Evolutionary conservation across 2,329 filamentous ascomycete genomes (phyloP).

Genomic region (Drechmeria coniospora): DNA sequence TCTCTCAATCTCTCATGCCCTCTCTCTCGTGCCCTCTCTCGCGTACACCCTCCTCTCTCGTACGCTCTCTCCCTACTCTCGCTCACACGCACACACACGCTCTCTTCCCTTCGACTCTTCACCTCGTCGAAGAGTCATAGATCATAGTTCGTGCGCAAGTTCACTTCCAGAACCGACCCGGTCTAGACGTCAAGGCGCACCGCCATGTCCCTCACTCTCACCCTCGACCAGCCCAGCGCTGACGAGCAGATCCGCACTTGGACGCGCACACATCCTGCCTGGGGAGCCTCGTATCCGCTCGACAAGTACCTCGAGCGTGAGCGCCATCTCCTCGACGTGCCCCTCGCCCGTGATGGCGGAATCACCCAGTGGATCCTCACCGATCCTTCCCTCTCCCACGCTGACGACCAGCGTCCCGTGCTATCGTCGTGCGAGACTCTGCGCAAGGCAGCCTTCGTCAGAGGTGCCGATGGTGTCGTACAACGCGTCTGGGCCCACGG

Average conservation of each 20-base stretch:
- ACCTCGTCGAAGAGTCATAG: too few species aligned
- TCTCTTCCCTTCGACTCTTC: too few species aligned
- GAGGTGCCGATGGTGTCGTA: constrained; percentile 14
- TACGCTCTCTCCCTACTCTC: too few species aligned
- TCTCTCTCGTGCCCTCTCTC: too few species aligned
- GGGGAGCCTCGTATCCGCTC: constrained; percentile 40
- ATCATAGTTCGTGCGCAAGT: too few species aligned
- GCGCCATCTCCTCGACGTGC: constrained; percentile 37
- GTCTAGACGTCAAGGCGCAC: too few species aligned
- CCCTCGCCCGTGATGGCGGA: constrained; percentile 42
- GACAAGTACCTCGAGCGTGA: constrained; percentile 46
- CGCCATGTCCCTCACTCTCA: too few species aligned
- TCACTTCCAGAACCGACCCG: too few species aligned
- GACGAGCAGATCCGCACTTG: constrained; percentile 40
- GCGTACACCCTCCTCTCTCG: too few species aligned
- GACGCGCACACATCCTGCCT: constrained; percentile 38
- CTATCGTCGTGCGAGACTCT: constrained; percentile 50
- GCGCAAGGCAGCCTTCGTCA: constrained; percentile 40
- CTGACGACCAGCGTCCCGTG: constrained; percentile 33
- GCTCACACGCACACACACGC: too few species aligned
- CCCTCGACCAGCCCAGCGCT: constrained; percentile 39
- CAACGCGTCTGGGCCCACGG: constrained; percentile 43
- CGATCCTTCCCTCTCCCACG: constrained; percentile 19
- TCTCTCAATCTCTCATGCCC: too few species aligned
- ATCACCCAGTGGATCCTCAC: constrained; percentile 52